Conservation (phyloP, 805 yeast species). For the Priceomyces melissophilus region DNA sequence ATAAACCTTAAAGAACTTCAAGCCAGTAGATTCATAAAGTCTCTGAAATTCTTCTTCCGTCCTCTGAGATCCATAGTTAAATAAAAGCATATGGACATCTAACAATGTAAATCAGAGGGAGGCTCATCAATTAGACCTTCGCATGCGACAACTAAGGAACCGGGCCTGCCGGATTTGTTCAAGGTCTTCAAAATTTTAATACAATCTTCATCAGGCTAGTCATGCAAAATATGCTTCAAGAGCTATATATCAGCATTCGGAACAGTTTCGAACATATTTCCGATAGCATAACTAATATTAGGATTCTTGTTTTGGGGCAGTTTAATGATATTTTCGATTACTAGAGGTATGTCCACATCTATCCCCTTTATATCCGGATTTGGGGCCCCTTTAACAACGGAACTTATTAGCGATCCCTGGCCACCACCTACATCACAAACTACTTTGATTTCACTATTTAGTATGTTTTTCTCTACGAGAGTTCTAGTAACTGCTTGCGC, state of each 20-base stretch:
- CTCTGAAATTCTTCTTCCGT: not conserved
- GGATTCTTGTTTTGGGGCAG: not conserved
- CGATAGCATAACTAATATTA: not conserved
- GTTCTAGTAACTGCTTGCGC: not conserved
- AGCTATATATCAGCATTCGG: not conserved
- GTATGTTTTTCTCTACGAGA: not conserved
- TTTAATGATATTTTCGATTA: not conserved
- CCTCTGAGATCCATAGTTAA: constrained; percentile 1
- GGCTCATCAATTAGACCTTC: not conserved
- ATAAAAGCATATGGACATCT: too few species aligned
- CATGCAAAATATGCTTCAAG: constrained; percentile 1
- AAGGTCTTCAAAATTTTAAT: not conserved
- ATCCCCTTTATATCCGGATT: not conserved
- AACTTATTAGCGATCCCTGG: not conserved
- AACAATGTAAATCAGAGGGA: not conserved
- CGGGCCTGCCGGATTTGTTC: not conserved
- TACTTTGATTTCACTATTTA: not conserved
- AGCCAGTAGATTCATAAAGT: constrained; percentile 1
- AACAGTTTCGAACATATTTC: not conserved
- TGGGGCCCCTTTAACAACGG: not conserved
- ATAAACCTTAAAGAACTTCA: too few species aligned
- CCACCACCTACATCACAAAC: constrained; percentile 2
- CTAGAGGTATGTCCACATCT: not conserved
- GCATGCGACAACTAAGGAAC: constrained; percentile 1
- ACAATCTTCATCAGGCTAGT: constrained; percentile 3